A percentile compares a stretch with the other conserved stretches of the same genome.
Evolutionary conservation across 139 green algal species (phyloP).

Genomic region (Coelastrella sp.): DNA sequence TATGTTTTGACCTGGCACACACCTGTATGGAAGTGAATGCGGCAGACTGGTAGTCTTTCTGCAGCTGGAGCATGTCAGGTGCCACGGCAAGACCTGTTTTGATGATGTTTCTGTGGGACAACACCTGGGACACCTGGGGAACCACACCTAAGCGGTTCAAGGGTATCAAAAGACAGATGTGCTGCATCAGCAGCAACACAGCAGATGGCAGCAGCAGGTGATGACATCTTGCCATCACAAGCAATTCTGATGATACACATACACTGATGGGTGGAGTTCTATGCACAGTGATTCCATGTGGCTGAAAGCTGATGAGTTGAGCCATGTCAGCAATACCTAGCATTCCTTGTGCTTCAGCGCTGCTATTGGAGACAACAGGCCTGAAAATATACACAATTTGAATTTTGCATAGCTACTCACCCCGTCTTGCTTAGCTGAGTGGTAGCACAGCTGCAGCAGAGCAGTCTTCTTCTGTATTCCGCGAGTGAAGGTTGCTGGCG

Average conservation of each 20-base stretch:
- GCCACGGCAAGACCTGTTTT: constrained; percentile 13
- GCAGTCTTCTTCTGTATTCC: background rate
- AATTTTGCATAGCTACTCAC: background rate
- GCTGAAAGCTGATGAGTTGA: too few species aligned
- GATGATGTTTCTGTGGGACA: constrained; percentile 21
- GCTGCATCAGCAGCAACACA: background rate
- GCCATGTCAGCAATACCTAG: too few species aligned
- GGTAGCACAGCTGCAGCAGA: constrained; percentile 37
- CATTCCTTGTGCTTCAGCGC: too few species aligned
- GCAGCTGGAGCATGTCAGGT: constrained; percentile 1
- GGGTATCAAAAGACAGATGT: constrained; percentile 31
- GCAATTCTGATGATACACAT: too few species aligned
- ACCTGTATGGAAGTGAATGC: background rate
- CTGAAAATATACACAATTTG: too few species aligned
- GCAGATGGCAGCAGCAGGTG: too few species aligned
- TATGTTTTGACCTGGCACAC: background rate
- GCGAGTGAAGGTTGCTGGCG: background rate
- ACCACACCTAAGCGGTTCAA: background rate
- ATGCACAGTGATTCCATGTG: too few species aligned
- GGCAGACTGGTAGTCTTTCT: background rate
- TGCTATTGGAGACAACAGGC: too few species aligned
- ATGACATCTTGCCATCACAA: too few species aligned
- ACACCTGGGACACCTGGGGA: background rate
- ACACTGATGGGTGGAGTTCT: too few species aligned
- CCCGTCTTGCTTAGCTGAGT: background rate